Conservation (phyloP, 192 early-diverging fungal genomes). For the Backusella sp. region DNA sequence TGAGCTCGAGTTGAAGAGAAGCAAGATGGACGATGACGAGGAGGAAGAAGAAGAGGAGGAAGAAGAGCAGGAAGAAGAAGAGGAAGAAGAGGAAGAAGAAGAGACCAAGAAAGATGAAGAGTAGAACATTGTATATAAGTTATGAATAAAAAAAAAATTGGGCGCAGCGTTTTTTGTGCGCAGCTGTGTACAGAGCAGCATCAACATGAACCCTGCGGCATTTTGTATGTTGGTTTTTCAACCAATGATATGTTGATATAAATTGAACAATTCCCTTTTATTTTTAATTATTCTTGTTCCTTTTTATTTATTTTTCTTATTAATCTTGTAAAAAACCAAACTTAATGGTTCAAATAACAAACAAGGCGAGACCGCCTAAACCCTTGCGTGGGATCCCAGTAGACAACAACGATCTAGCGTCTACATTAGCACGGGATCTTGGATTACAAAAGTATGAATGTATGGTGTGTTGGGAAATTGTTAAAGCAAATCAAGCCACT, state of each 20-base stretch:
- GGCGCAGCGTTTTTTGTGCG: no score
- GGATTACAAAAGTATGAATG: constrained; percentile 73
- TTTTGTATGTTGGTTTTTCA: neutral
- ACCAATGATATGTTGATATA: neutral
- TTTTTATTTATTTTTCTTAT: neutral
- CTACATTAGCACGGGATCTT: neutral
- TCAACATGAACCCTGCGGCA: neutral
- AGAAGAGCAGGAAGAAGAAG: neutral
- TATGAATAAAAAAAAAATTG: no score
- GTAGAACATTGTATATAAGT: constrained; percentile 4
- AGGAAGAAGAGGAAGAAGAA: constrained; percentile 5
- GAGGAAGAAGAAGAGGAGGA: constrained; percentile 20
- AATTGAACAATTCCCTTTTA: neutral
- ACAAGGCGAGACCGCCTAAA: neutral
- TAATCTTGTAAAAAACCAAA: neutral
- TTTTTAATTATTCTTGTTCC: neutral
- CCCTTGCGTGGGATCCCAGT: neutral
- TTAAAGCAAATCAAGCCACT: constrained; percentile 65
- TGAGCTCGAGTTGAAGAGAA: constrained; percentile 16
- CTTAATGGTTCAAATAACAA: neutral
- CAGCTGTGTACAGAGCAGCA: no score
- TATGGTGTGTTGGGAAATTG: constrained; percentile 93
- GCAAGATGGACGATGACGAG: constrained; percentile 23
- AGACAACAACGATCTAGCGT: neutral
- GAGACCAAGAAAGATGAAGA: constrained; percentile 21